Base-by-base conservation (phyloP, 345 rosid species). In the Limnanthes douglasii region DNA sequence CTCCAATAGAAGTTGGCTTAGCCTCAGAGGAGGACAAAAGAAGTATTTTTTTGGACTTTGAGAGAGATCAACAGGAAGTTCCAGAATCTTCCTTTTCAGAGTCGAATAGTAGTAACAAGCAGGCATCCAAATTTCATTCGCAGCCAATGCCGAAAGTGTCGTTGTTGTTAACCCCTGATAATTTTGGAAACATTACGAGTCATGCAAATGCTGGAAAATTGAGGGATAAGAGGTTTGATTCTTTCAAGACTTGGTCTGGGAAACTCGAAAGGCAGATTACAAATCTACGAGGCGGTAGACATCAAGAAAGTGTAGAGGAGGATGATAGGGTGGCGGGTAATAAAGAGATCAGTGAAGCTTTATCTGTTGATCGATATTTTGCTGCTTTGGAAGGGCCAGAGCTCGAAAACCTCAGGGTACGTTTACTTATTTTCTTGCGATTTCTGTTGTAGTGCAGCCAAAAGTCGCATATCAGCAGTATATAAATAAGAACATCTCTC, bases 201-300 rank as follows among this genome's bases (percentile, higher is more conserved):
- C 60, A 10, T 22, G 20, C 24, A 3, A 15, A 20, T 28, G 21
- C 37, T 21, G 44, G 50, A 11, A 62, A 53, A 42, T 47, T 54
- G 22, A 75, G 42, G 50, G 95, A 78, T 38, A 66, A 56, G 5
- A 60, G 94, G 46, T 78, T 47, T 43, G 77, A 75, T 47, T 74
- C 95, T 8, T 78, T 83, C 66, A 78, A 78, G 50, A 83, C 95
- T 18, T 78, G 85, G 83, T 83, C 92, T 0, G 90, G 95, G 37
- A 78, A 39, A 53, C 65, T 83, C 1, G 95, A 83, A 66, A 75
- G 90, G 47, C 86, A 78, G 43, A 37, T 83, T 15, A 44, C 90
- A 4, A 56, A 78, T 43, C 78, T 42, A 48, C 66, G 72, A 14
- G 48, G 31, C 4, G 53, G 48, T 30, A 1, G 6, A 17, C 48